Base-by-base conservation (phyloP, 257 asterid species). In the Primulina tabacum region DNA sequence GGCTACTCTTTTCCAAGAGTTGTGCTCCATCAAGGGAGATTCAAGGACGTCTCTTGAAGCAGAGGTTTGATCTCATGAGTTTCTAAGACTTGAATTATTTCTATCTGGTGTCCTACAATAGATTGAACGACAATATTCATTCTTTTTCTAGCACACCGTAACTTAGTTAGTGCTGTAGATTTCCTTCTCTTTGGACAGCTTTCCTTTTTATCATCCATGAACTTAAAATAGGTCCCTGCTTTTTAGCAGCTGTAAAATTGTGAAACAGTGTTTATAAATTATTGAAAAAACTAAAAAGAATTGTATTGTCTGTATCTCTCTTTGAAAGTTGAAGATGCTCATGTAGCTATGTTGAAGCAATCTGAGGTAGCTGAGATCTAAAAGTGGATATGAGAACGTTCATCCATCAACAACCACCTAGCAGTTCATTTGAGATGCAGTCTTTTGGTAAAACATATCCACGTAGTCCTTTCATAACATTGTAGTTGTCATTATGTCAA, bases 31-130 rank as follows among this genome's bases (percentile, higher is more conserved):
- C 75, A 90, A 89, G 75, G 99, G 96, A 79, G 97, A 94, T 78
- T 90, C 96, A 1, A 85, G 95, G 78, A 90, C 99, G 71, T 93
- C 97, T 37, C 80, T 93, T 75, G 99, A 93, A 84, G 97, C 97
- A 64, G 99, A 93, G 96, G 97, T 89, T 76, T 68, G 77, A 64
- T 17, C 56, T 65, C 33, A 20, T 47, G 21, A 64, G 71, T 76
- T 67, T 17, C 64, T 58, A 43, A 32, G 63, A 72, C 57, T 70
- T 57, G 20, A 68, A 59, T 43, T 40, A 7, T 69, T 74, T 30
- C 11, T 9, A 66, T 78, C 59, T 55, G 55, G 4, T 24, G 21
- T 58, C 62, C 56, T 64, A 40, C 29, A 28, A 53, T 58, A 12
- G 38, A 33, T 56, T 2, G 6, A 18, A 7, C 24, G 21, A 7